phyloP scores from a whole-genome alignment of 2,329 filamentous ascomycete genomes.

The Pseudonectria foliicola region DNA sequence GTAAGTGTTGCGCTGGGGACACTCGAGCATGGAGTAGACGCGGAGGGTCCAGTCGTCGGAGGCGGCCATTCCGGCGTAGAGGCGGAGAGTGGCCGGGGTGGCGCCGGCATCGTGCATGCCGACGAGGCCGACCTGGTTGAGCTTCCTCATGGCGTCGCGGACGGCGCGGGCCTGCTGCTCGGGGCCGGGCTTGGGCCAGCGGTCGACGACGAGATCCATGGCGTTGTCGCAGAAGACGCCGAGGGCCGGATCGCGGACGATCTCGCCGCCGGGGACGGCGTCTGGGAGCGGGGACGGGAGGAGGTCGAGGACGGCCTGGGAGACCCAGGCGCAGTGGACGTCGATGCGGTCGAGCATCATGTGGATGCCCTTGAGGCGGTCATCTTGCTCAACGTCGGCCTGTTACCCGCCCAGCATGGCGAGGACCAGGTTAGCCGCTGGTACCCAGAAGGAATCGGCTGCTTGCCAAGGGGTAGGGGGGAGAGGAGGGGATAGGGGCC shows the following conservation, averaged over 20 bases:
- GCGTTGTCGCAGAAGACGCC: conserved; percentile 71
- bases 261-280: conserved; percentile 55
- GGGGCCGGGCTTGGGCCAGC: conserved; percentile 50
- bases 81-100: conserved; percentile 42
- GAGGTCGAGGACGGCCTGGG: conserved; percentile 53
- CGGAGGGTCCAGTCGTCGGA: conserved; percentile 50
- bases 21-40: conserved; percentile 64
- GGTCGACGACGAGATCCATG: conserved; percentile 52
- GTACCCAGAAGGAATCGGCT: background rate
- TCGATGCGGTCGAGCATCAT: conserved; percentile 66
- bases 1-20: conserved; percentile 55
- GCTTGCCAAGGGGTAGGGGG: background rate
- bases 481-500: conserved; percentile 20
- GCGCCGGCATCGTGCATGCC: conserved; percentile 65
- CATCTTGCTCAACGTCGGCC: conserved; percentile 48
- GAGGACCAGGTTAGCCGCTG: background rate
- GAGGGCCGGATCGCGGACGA: conserved; percentile 51
- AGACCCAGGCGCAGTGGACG: conserved; percentile 65
- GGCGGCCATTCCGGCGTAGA: conserved; percentile 46
- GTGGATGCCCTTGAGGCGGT: conserved; percentile 46
- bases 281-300: conserved; percentile 46
- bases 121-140: conserved; percentile 60
- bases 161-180: conserved; percentile 49
- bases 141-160: conserved; percentile 50
- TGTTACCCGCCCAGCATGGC: conserved; percentile 14